Base-by-base conservation (phyloP, 176 grass and related monocot genomes). In the Hyparrhenia diplandra region DNA sequence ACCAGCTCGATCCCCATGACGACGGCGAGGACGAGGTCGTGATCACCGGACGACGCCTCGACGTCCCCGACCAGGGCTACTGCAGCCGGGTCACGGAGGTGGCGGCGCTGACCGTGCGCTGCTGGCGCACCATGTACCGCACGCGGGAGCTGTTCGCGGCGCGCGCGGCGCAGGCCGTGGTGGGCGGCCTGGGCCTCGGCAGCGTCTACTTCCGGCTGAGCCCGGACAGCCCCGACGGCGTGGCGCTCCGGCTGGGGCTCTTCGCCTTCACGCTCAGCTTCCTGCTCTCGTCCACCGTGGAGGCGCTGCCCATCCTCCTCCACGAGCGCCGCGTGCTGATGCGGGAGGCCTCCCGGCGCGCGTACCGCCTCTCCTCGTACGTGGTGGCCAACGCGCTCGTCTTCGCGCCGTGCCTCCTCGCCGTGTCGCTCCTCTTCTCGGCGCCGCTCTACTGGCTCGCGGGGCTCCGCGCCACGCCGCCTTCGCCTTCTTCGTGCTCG, bases 191-290 rank as follows among this genome's bases (percentile, higher is more conserved):
- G 0, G 92, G 92, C 20, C 90, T 98, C 1, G 95, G 90, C 40
- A 98, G 92, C 65, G 92, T 98, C 47, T 98, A 89, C 85, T 90
- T 92, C 68, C 90, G 76, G 1, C 58, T 89, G 5, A 64, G 65
- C 49, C 75, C 74, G 2, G 87, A 85, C 36, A 67, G 67, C 70
- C 51, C 87, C 3, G 86, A 94, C 24, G 92, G 90, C 31, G 71
- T 93, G 47, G 81, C 90, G 2, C 88, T 94, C 66, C 82, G 92
- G 21, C 92, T 98, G 0, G 95, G 95, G 8, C 80, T 98, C 55
- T 98, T 98, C 70, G 95, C 95, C 51, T 98, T 98, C 83, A 98
- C 83, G 25, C 90, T 98, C 35, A 93, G 90, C 86, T 98, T 95
- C 84, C 92, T 98, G 8, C 95, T 98, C 46, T 98, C 95, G 25